phyloP scores from a whole-genome alignment of 164 flowering plant species.

The Chloranthus sessilifolius region DNA sequence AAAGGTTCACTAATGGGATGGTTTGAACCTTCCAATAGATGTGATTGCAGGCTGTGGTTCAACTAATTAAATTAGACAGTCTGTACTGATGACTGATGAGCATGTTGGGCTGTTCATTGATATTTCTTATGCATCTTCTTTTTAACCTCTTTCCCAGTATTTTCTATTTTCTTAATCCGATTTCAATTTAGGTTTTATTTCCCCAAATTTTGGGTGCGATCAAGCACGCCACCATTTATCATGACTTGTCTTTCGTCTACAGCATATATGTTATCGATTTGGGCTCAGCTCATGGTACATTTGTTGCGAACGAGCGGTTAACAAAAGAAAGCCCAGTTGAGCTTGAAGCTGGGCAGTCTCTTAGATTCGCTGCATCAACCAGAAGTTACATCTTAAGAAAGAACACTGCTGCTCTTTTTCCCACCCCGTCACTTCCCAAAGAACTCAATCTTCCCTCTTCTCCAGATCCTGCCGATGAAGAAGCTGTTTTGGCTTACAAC shows the following conservation, averaged over 20 bases:
- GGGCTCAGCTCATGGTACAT: slow-evolving; percentile 98
- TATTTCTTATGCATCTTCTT: too few species aligned
- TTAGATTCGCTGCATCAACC: slow-evolving; percentile 96
- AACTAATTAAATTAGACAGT: too few species aligned
- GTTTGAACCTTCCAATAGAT: too few species aligned
- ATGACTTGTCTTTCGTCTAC: slow-evolving; percentile 17
- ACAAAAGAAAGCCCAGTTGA: slow-evolving; percentile 87
- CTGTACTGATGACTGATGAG: too few species aligned
- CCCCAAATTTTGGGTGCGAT: too few species aligned
- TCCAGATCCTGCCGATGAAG: slow-evolving; percentile 95
- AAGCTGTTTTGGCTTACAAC: slow-evolving; percentile 86
- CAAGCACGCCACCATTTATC: slow-evolving; percentile 13
- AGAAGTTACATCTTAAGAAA: slow-evolving; percentile 76
- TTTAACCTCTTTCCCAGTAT: too few species aligned
- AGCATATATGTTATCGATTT: slow-evolving; percentile 92
- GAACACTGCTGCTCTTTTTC: slow-evolving; percentile 78
- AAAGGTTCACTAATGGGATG: too few species aligned
- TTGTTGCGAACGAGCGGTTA: slow-evolving; percentile 92
- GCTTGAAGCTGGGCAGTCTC: slow-evolving; percentile 92
- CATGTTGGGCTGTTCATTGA: too few species aligned
- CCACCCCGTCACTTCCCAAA: slow-evolving; percentile 52
- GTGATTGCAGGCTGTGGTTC: too few species aligned
- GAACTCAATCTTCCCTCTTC: slow-evolving; percentile 71
- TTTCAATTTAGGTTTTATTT: too few species aligned
- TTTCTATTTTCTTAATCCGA: too few species aligned